Evolutionary conservation across 345 rosid species (phyloP).

Genomic region (Hypericum perforatum): DNA sequence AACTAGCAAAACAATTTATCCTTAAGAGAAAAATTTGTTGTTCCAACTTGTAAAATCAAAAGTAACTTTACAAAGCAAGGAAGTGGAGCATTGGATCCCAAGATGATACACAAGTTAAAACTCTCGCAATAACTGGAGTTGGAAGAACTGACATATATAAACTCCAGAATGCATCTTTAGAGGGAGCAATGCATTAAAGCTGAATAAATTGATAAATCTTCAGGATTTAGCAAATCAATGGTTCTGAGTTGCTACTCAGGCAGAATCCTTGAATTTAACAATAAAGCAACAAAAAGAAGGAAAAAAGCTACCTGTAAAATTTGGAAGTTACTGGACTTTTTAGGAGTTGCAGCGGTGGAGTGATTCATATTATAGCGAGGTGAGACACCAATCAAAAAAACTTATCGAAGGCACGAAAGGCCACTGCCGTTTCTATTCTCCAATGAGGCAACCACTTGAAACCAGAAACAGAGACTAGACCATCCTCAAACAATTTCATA

Average conservation of each 20-base stretch:
- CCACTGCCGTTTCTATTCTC: conserved; percentile 90
- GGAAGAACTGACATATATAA: background rate
- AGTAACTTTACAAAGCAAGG: too few relatives aligned
- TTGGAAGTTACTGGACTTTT: conserved; percentile 49
- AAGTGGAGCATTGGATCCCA: too few relatives aligned
- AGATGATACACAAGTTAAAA: too few relatives aligned
- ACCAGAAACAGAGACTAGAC: conserved; percentile 67
- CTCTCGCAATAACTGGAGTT: too few relatives aligned
- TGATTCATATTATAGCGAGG: conserved; percentile 55
- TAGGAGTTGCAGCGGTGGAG: conserved; percentile 38
- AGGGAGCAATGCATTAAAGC: background rate
- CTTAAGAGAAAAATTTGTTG: too few relatives aligned
- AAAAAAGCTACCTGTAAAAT: conserved; percentile 49
- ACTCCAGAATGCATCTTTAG: background rate
- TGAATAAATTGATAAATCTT: too few relatives aligned
- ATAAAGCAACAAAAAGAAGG: background rate
- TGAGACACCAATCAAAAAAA: conserved; percentile 67
- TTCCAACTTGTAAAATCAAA: too few relatives aligned
- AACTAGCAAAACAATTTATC: too few relatives aligned
- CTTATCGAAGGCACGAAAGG: conserved; percentile 76
- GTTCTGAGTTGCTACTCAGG: too few relatives aligned
- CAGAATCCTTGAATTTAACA: background rate
- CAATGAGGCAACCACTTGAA: conserved; percentile 91
- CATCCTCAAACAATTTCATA: conserved; percentile 48
- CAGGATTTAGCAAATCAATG: too few relatives aligned